phyloP scores from a whole-genome alignment of 129 eudicot species.

The Centrapalus pauciflorus region DNA sequence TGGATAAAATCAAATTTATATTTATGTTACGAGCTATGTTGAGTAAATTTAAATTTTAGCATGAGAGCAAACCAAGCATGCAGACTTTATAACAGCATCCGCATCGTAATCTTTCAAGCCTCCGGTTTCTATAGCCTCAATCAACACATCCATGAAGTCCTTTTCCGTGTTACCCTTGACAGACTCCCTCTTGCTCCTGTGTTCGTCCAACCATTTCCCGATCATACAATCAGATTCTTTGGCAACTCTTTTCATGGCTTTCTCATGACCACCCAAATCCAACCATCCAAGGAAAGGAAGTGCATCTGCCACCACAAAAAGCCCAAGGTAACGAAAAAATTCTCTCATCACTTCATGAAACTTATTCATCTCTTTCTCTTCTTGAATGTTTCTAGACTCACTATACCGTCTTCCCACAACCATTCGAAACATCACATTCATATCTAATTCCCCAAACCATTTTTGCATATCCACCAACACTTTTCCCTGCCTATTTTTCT shows the following conservation, averaged over 20 bases:
- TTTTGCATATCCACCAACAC: slow-evolving; percentile 29
- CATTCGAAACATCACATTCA: slow-evolving; percentile 32
- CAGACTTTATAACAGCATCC: slow-evolving; percentile 33
- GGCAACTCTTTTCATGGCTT: slow-evolving; percentile 32
- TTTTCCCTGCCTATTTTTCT: background rate
- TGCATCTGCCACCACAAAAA: slow-evolving; percentile 26
- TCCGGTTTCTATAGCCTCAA: background rate
- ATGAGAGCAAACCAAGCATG: slow-evolving; percentile 32
- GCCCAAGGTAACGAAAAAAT: slow-evolving; percentile 23
- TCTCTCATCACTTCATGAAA: slow-evolving; percentile 23
- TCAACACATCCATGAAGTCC: slow-evolving; percentile 52
- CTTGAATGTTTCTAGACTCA: background rate
- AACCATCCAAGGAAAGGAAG: slow-evolving; percentile 40
- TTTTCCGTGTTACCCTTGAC: background rate
- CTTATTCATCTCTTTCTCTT: slow-evolving; percentile 12
- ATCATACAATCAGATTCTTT: slow-evolving; percentile 29
- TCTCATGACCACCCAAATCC: slow-evolving; percentile 41
- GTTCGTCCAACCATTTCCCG: slow-evolving; percentile 39
- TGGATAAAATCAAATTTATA: background rate
- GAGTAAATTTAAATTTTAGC: background rate
- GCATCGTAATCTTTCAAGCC: slow-evolving; percentile 15
- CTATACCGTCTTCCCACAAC: slow-evolving; percentile 35
- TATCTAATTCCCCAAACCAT: slow-evolving; percentile 27
- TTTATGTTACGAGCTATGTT: background rate
- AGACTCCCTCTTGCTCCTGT: slow-evolving; percentile 3